These are phyloP conservation scores for Asterella californica DNA, from an alignment of 225 moss, liverwort and hornwort genomes.

Conservation along the genomic window DNA sequence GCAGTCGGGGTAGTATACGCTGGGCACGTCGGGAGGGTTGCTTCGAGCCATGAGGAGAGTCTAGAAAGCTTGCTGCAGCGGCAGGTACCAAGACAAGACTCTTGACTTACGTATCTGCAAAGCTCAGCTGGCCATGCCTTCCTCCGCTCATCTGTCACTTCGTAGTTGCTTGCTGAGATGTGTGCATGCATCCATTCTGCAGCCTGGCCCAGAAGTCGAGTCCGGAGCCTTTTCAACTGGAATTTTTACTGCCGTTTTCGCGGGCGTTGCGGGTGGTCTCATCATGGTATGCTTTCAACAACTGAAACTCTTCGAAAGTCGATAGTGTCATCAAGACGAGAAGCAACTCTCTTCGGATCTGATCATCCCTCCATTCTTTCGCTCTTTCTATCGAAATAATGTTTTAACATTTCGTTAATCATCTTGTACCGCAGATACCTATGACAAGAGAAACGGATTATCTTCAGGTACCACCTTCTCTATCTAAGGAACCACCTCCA, in stretches of 20 bases:
- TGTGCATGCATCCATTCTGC: background rate
- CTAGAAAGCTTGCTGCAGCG: conserved; percentile 26
- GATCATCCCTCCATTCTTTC: background rate
- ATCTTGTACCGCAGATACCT: conserved; percentile 23
- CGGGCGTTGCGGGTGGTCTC: conserved; percentile 57
- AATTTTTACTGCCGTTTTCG: conserved; percentile 59
- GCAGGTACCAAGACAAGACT: conserved; percentile 18
- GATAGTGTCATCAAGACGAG: background rate
- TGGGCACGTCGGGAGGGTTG: conserved; percentile 39
- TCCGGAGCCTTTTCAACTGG: conserved; percentile 52
- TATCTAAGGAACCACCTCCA: no score
- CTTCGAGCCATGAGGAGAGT: conserved; percentile 34
- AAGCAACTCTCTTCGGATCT: background rate
- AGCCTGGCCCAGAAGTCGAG: conserved; percentile 8
- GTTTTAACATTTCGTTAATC: background rate
- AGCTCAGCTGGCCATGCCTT: background rate
- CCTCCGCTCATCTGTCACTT: background rate
- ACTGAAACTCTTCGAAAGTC: background rate
- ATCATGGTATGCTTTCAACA: conserved; percentile 45
- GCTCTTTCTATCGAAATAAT: background rate
- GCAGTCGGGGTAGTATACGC: conserved; percentile 36
- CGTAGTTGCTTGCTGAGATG: background rate
- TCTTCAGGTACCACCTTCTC: conserved; percentile 13
- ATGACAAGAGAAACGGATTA: conserved; percentile 21
- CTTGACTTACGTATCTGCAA: background rate